These are phyloP conservation scores for Fusarium sp. DNA, from an alignment of 2,329 filamentous ascomycete species.

Conservation along the genomic window DNA sequence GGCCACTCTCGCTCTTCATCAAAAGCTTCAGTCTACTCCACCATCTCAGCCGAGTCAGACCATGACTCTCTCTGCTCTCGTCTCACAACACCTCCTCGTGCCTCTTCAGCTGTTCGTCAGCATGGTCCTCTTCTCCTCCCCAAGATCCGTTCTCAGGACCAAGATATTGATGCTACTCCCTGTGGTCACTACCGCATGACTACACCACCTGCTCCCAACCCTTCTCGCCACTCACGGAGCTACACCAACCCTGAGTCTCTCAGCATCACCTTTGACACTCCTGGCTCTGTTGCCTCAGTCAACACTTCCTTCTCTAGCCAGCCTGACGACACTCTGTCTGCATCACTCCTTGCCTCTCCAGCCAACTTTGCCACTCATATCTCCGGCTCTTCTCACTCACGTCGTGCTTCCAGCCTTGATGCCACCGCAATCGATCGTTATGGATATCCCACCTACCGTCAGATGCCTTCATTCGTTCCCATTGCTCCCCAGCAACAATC, in stretches of 20 bases:
- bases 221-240: constrained; percentile 65
- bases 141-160: constrained; percentile 88
- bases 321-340: constrained; percentile 42
- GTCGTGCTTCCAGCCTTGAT: constrained; percentile 77
- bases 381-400: constrained; percentile 43
- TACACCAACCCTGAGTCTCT: constrained; percentile 71
- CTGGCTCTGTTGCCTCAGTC: constrained; percentile 44
- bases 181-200: constrained; percentile 50
- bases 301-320: constrained; percentile 55
- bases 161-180: constrained; percentile 73
- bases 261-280: constrained; percentile 49
- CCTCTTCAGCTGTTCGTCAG: constrained; percentile 77
- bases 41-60: constrained; percentile 68
- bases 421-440: constrained; percentile 74
- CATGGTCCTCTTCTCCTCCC: constrained; percentile 84
- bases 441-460: constrained; percentile 86
- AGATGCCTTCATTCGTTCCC: constrained; percentile 65
- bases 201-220: constrained; percentile 43
- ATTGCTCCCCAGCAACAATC: constrained; percentile 35
- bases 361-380: constrained; percentile 63
- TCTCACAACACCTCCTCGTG: constrained; percentile 73
- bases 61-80: constrained; percentile 75
- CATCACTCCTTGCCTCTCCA: constrained; percentile 74
- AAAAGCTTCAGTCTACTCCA: constrained; percentile 71
- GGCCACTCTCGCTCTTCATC: constrained; percentile 73